Base-by-base conservation (phyloP, 495 filamentous ascomycete species). In the Penicillium lagena region DNA sequence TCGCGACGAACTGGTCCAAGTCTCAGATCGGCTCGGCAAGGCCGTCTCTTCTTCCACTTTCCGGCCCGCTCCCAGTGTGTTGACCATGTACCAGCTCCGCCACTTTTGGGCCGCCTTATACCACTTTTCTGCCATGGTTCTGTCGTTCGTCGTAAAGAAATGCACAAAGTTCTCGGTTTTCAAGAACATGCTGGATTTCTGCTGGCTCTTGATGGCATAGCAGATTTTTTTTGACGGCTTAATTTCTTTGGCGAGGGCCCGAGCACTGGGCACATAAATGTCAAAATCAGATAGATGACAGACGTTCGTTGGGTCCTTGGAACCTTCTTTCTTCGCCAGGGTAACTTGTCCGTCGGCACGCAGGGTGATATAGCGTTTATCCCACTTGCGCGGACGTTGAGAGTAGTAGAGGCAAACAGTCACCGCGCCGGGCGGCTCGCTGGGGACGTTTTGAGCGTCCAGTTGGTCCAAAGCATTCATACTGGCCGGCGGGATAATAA, bases 281-380 rank as follows among this genome's bases (percentile, higher is more conserved):
- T 98, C 93, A 54, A 91, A 98, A 60, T 96, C 93, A 9, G 90
- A 88, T 11, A 98, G 63, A 61, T 95, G 87, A 58, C 94, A 96
- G 29, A 93, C 70, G 47, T 79, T 85, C 0, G 71, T 62, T 9
- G 66, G 58, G 39, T 95, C 85, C 35, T 77, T 72, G 4, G 52
- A 50, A 9, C 55, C 50, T 42, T 68, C 60, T 50, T 87, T 90
- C 60, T 93, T 95, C 30, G 86, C 74, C 13, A 83, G 67, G 8
- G 79, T 62, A 9, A 98, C 68, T 61, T 94, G 88, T 1, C 93
- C 90, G 42, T 83, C 83, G 4, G 79, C 60, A 1, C 78, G 76
- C 13, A 98, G 58, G 0, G 80, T 90, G 38, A 96, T 72, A 57
- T 73, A 88, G 27, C 87, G 80, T 60, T 96, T 95, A 50, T 85